These are phyloP conservation scores for Stevia rebaudiana DNA, from an alignment of 140 eudicot genomes.

Conservation along the genomic window DNA sequence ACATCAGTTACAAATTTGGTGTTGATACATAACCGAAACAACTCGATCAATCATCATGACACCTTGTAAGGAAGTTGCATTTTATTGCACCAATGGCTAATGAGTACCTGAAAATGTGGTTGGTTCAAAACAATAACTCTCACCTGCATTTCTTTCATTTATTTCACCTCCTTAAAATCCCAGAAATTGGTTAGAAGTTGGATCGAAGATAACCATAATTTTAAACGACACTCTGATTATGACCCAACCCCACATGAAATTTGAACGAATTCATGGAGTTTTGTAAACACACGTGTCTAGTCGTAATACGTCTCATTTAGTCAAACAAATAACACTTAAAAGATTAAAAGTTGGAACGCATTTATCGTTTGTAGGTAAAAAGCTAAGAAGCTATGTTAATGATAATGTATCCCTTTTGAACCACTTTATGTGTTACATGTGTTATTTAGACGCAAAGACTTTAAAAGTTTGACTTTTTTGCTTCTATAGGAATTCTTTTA, in stretches of 20 bases:
- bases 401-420: conserved; percentile 4
- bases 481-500: conserved; percentile 9
- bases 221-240: conserved; percentile 22
- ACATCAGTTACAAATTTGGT: neutral
- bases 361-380: conserved; percentile 3
- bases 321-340: conserved; percentile 13
- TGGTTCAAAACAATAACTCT: conserved; percentile 34
- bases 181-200: conserved; percentile 31
- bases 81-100: conserved; percentile 27
- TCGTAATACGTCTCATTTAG: conserved; percentile 7
- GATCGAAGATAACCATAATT: conserved; percentile 19
- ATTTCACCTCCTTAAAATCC: conserved; percentile 31
- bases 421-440: conserved; percentile 20
- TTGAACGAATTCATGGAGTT: conserved; percentile 28
- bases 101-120: conserved; percentile 27
- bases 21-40: neutral
- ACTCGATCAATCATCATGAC: neutral
- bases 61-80: conserved; percentile 11
- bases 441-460: conserved; percentile 13
- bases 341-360: neutral
- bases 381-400: conserved; percentile 13
- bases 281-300: conserved; percentile 6
- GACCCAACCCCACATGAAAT: conserved; percentile 21
- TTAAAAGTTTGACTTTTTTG: conserved; percentile 11
- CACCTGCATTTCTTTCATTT: conserved; percentile 34